phyloP scores from a whole-genome alignment of 331 rosid genomes.

The Dryas integrifolia region DNA sequence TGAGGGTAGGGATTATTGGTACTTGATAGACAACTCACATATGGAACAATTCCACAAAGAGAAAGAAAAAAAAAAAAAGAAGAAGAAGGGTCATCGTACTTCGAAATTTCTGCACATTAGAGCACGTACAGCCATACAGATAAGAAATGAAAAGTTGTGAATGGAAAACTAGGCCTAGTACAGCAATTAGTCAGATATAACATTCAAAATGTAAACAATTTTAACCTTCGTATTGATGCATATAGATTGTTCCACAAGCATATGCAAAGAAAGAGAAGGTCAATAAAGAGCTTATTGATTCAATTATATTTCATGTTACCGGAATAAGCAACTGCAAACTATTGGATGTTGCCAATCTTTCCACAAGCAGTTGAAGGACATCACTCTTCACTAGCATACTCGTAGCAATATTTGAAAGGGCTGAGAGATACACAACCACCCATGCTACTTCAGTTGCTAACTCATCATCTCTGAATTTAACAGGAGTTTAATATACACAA shows the following conservation, averaged over 20 bases:
- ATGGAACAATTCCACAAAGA: background rate
- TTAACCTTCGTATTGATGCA: background rate
- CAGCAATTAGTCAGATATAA: background rate
- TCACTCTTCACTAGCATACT: conserved; percentile 70
- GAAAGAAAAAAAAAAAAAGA: background rate
- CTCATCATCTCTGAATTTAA: conserved; percentile 77
- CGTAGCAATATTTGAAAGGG: conserved; percentile 85
- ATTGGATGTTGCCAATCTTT: conserved; percentile 69
- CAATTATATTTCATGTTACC: conserved; percentile 37
- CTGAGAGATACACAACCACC: conserved; percentile 94
- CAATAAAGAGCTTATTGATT: background rate
- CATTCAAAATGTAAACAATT: background rate
- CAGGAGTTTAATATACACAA: conserved; percentile 19
- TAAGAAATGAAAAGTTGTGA: background rate
- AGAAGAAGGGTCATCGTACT: no score
- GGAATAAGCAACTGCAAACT: conserved; percentile 85
- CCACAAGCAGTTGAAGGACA: conserved; percentile 71
- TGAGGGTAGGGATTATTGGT: background rate
- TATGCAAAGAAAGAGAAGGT: conserved; percentile 8
- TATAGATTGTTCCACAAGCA: background rate
- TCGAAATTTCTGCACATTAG: background rate
- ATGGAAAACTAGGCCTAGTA: background rate
- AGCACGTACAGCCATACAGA: background rate
- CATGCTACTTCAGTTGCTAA: conserved; percentile 94
- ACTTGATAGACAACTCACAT: background rate